Evolutionary conservation across 176 grass and related monocot species (phyloP), one percentile per base, ranked within the genome.

Genomic region (Lolium rigidum): DNA sequence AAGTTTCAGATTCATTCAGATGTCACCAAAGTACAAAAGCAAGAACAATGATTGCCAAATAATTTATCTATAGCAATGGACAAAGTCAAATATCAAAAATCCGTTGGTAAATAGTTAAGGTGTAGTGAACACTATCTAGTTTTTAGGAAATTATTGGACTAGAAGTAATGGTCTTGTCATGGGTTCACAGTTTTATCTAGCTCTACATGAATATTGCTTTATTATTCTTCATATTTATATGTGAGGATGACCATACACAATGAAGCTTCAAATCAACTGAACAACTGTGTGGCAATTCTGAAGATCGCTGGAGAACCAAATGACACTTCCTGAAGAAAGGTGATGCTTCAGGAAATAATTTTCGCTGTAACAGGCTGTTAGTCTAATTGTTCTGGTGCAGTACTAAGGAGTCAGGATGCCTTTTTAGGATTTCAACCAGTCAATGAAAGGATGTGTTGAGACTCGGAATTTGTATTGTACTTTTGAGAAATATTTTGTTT

Each of bases 61-160:
- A 44, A 31, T 65, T 79, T 50, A 78, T 49, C 10, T 58, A 79
- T 47, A 22, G 20, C 43, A 49, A 59, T 4, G 8, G 31, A 47
- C 37, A 1, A 74, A 61, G 39, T 81, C 20, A 54, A 85, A 31
- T 81, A 57, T 57, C 31, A 60, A 60, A 10, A 22, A 50, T 10
- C 37, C 43, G 71, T 63, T 41, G 46, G 47, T 43, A 43, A 52
- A 9, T 54, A 65, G 16, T 71, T 37, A 82, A 66, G 7, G 25
- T 79, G 24, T 79, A 58, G 80, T 2, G 35, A 83, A 48, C 47
- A 57, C 44, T 38, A 73, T 11, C 28, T 47, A 79, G 22, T 54
- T 78, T 22, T 66, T 82, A 82, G 55, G 35, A 82, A 86, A 61
- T 82, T 25, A 24, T 31, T 65, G 37, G 54, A 24, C 24, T 73